Evolutionary conservation across 345 rosid species (phyloP).

Genomic region (Rubroshorea leprosula): DNA sequence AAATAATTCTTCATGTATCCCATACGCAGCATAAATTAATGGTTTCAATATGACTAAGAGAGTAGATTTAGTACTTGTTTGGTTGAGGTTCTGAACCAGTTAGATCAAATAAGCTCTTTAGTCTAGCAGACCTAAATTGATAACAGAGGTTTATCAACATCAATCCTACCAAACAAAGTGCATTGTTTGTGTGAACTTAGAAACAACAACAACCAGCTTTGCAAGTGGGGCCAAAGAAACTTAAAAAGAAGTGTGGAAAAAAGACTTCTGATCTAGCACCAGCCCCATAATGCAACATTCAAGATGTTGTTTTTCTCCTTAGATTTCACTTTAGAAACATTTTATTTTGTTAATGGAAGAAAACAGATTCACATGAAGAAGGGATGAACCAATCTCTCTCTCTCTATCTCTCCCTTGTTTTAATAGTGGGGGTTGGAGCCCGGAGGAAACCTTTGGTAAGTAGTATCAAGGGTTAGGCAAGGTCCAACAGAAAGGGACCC

Average conservation of each 20-base stretch:
- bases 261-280: conserved; percentile 5
- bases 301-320: conserved; percentile 7
- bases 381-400: conserved; percentile 32
- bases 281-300: conserved; percentile 11
- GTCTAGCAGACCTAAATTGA: too few species aligned
- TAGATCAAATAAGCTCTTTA: too few species aligned
- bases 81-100: too few species aligned
- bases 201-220: conserved; percentile 9
- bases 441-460: conserved; percentile 14
- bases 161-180: too few species aligned
- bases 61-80: too few species aligned
- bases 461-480: conserved; percentile 28
- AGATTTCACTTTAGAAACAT: too few species aligned
- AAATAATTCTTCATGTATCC: too few species aligned
- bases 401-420: too few species aligned
- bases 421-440: conserved; percentile 37
- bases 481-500: conserved; percentile 42
- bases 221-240: conserved; percentile 14
- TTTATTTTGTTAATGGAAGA: neutral
- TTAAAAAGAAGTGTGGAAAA: conserved; percentile 10
- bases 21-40: too few species aligned
- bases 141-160: too few species aligned
- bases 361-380: conserved; percentile 20
- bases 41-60: too few species aligned
- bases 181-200: conserved; percentile 8